Evolutionary conservation across 108 stramenopile genomes (phyloP).

Genomic region (Conticribra weissflogii): DNA sequence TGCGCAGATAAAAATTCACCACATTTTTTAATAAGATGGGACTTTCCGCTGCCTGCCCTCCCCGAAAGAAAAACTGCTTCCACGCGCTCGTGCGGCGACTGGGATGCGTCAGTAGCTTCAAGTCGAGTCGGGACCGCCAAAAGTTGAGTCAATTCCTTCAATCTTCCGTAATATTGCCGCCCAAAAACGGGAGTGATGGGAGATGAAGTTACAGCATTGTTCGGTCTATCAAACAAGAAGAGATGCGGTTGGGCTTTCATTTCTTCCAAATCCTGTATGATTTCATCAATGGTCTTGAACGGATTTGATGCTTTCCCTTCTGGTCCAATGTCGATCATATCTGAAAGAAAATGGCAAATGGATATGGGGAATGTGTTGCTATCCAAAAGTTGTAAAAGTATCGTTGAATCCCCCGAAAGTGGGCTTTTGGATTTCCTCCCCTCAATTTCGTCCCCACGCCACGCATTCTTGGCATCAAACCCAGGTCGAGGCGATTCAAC

Average conservation of each 20-base stretch:
- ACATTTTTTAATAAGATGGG: neutral
- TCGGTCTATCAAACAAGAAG: slow-evolving; percentile 2
- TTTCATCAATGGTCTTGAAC: neutral
- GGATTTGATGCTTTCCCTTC: neutral
- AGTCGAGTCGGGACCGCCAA: slow-evolving; percentile 8
- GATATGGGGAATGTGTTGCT: neutral
- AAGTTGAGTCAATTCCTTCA: slow-evolving; percentile 1
- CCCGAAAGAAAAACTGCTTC: slow-evolving; percentile 16
- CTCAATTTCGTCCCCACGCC: too few relatives aligned
- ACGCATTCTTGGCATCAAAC: neutral
- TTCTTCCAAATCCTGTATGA: slow-evolving; percentile 14
- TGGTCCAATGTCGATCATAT: slow-evolving; percentile 1
- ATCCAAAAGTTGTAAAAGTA: neutral
- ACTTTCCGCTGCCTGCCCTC: slow-evolving; percentile 19
- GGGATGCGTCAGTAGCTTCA: neutral
- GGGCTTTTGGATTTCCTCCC: too few relatives aligned
- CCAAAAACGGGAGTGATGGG: slow-evolving; percentile 6
- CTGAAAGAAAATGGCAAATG: slow-evolving; percentile 15
- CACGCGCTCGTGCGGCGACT: neutral
- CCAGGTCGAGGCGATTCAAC: neutral
- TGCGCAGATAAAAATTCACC: neutral
- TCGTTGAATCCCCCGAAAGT: neutral
- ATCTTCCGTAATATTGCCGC: slow-evolving; percentile 6
- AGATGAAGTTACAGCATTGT: neutral
- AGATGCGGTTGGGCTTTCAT: slow-evolving; percentile 7